Evolutionary conservation across 1,284 basidiomycete species (phyloP).

Genomic region (Trichosporon asahii): DNA sequence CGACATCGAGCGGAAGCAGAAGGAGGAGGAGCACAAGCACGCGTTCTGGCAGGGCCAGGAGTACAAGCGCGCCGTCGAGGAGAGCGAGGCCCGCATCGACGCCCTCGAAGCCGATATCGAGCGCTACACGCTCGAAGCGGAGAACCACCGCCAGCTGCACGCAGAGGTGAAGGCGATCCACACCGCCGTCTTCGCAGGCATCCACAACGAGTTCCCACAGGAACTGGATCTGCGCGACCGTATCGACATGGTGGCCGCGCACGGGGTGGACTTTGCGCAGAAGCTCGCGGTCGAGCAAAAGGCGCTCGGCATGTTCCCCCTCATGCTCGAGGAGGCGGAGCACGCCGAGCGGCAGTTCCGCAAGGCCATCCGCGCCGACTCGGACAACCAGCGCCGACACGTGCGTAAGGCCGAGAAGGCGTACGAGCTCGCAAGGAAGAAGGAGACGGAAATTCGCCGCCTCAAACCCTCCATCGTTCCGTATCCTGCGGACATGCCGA

Average conservation of each 20-base stretch:
- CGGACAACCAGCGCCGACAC: background rate
- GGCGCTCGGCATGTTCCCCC: background rate
- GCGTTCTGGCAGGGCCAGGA: background rate
- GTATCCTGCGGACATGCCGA: background rate
- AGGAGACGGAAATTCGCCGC: background rate
- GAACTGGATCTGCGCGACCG: background rate
- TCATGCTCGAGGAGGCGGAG: background rate
- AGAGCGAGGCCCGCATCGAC: background rate
- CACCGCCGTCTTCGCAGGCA: background rate
- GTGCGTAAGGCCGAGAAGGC: background rate
- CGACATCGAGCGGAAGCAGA: background rate
- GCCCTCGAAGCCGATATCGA: background rate
- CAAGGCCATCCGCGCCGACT: background rate
- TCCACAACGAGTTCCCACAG: background rate
- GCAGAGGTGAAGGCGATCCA: background rate
- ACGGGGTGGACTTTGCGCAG: background rate
- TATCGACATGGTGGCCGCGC: background rate
- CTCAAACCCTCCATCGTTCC: background rate
- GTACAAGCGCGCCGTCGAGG: background rate
- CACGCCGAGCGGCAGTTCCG: background rate
- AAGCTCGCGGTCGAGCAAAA: background rate
- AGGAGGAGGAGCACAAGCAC: background rate
- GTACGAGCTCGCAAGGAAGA: background rate
- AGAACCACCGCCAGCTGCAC: background rate
- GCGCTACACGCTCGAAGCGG: background rate